These are phyloP conservation scores for Boletus tylopilopsis DNA, from an alignment of 768 basidiomycete species.

Conservation along the genomic window DNA sequence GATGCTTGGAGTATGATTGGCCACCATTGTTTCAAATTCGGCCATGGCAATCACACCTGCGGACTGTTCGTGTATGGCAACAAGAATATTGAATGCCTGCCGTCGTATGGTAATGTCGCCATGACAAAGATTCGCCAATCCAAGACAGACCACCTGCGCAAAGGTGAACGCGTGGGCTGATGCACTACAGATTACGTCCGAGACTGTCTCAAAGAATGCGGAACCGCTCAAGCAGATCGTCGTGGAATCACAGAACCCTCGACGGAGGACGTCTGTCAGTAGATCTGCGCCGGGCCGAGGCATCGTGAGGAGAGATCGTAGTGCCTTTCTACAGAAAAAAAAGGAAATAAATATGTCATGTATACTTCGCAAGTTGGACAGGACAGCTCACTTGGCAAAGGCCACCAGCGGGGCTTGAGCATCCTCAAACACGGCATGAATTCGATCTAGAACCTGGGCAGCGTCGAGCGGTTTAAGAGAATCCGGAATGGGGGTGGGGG, in stretches of 20 bases:
- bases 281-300: slow-evolving; percentile 53
- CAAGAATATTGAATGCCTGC: slow-evolving; percentile 76
- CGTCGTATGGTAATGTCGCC: slow-evolving; percentile 57
- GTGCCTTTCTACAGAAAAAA: slow-evolving; percentile 73
- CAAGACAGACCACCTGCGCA: slow-evolving; percentile 71
- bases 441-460: slow-evolving; percentile 53
- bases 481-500: slow-evolving; percentile 54
- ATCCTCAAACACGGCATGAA: slow-evolving; percentile 67
- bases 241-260: slow-evolving; percentile 63
- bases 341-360: slow-evolving; percentile 1
- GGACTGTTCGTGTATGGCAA: slow-evolving; percentile 63
- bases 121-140: slow-evolving; percentile 82
- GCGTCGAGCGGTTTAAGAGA: slow-evolving; percentile 52
- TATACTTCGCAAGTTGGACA: neutral
- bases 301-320: slow-evolving; percentile 63
- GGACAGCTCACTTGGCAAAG: slow-evolving; percentile 59
- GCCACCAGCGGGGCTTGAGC: slow-evolving; percentile 45
- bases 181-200: slow-evolving; percentile 58
- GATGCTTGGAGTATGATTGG: slow-evolving; percentile 68
- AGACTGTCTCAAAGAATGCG: slow-evolving; percentile 76
- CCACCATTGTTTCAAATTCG: slow-evolving; percentile 69
- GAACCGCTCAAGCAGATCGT: slow-evolving; percentile 49
- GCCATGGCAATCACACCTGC: slow-evolving; percentile 67
- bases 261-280: slow-evolving; percentile 59
- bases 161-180: slow-evolving; percentile 63